A percentile compares a stretch with the other conserved stretches of the same genome.
Conservation (phyloP, 1,284 basidiomycete genomes). For the Ganoderma lingzhi region DNA sequence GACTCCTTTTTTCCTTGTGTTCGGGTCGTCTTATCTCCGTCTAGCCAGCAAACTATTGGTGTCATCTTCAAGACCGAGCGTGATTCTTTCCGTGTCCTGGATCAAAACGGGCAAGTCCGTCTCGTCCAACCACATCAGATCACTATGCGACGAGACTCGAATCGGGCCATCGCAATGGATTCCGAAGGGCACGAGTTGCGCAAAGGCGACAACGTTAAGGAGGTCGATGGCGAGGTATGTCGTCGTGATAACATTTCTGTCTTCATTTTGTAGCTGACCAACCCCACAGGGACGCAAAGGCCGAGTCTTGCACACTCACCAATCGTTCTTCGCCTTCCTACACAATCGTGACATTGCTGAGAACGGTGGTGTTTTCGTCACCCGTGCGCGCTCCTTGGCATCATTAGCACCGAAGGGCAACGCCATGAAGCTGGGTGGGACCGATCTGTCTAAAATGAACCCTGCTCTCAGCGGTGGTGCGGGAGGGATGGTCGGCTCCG, state of each 20-base stretch:
- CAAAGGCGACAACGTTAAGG: conserved; percentile 93
- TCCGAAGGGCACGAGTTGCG: conserved; percentile 86
- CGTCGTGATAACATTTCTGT: conserved; percentile 16
- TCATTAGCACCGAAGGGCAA: conserved; percentile 89
- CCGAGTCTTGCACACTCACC: conserved; percentile 93
- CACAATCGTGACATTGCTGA: conserved; percentile 92
- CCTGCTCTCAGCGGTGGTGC: conserved; percentile 76
- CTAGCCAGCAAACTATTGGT: conserved; percentile 90
- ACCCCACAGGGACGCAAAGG: conserved; percentile 81
- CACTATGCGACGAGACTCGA: conserved; percentile 87
- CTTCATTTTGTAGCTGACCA: neutral
- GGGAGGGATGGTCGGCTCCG: conserved; percentile 84
- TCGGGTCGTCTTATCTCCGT: conserved; percentile 22
- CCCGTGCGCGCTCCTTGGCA: conserved; percentile 79
- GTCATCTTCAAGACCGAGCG: conserved; percentile 98
- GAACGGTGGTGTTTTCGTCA: conserved; percentile 95
- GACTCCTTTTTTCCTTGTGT: conserved; percentile 6
- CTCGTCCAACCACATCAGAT: conserved; percentile 96
- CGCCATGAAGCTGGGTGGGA: conserved; percentile 64
- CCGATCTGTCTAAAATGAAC: conserved; percentile 97
- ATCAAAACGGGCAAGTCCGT: conserved; percentile 92
- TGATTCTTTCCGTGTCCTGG: conserved; percentile 93
- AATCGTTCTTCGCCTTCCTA: conserved; percentile 94
- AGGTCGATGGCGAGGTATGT: conserved; percentile 87
- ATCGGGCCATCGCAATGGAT: conserved; percentile 89